Base-by-base conservation (phyloP, 2,329 filamentous ascomycete species). In the Neospermospora avenae region DNA sequence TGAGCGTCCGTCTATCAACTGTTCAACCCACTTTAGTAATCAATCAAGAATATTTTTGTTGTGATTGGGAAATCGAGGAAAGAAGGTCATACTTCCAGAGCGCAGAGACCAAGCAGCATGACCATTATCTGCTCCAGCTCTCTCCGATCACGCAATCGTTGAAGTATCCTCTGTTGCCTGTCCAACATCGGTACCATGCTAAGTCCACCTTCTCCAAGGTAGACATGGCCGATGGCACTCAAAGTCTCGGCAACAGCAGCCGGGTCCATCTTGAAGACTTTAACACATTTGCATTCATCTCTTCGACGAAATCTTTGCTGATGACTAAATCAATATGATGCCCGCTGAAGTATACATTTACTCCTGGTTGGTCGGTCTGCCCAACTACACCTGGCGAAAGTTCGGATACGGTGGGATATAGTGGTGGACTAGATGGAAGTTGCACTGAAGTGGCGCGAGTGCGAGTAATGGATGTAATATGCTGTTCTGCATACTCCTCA, bases 251-350 rank as follows among this genome's bases (percentile, higher is more conserved):
- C 65, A n/a, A 72, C 65, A 7, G 66, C 66, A 13, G 63, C 61
- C 8, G 71, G 70, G 41, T 69, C 69, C 8, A 66, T 60, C 45
- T 73, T 69, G 20, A 73, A 65, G 16, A 73, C 65, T 57, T 67
- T 14, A 73, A 48, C 1, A 72, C 69, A 54, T 67, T 67, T 16
- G 69, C 65, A 48, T 73, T 73, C 72, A 73, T 73, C 63, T 73
- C 71, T 28, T 69, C 53, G 22, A 72, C 65, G 42, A 73, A 73
- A 44, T 73, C 70, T 4, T 61, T 45, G 18, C 68, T 67, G n/a
- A 73, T 70, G 41, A 69, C 65, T 39, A 72, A 58, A 13, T 73
- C 71, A 14, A 56, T 58, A 1, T 70, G 71, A 48, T 73, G 71
- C 4, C 70, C 64, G 37, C 58, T 68, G 58, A 73, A 74, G 57